A percentile compares a stretch with the other conserved stretches of the same genome.
Conservation (phyloP, 192 early-diverging fungal genomes). For the Chytriomyces sp. region DNA sequence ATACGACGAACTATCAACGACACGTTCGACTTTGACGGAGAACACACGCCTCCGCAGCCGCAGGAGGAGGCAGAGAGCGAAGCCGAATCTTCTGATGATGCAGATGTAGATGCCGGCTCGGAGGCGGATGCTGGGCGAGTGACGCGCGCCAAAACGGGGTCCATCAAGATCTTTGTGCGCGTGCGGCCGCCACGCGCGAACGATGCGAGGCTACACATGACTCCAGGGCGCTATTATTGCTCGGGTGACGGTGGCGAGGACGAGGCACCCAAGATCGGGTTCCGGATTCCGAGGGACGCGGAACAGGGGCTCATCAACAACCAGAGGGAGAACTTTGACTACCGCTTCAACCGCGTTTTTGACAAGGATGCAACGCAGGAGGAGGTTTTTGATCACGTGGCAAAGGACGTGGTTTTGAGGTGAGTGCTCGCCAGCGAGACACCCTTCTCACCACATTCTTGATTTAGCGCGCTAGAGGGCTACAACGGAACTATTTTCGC, state of each 20-base stretch:
- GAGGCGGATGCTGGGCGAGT: background rate
- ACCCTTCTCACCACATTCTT: slow-evolving; percentile 22
- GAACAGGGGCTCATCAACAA: slow-evolving; percentile 59
- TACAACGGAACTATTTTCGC: slow-evolving; percentile 49
- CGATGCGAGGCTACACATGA: slow-evolving; percentile 32
- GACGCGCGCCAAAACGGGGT: slow-evolving; percentile 19
- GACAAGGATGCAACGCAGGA: slow-evolving; percentile 56
- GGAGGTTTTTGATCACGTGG: slow-evolving; percentile 66
- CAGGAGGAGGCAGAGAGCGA: background rate
- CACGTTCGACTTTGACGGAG: background rate
- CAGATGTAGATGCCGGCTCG: background rate
- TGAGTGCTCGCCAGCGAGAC: slow-evolving; percentile 6
- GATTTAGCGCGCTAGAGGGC: slow-evolving; percentile 55
- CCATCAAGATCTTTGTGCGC: slow-evolving; percentile 58
- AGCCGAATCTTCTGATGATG: background rate
- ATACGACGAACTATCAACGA: background rate
- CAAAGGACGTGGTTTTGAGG: slow-evolving; percentile 60
- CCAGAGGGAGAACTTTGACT: slow-evolving; percentile 56
- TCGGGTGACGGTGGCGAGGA: background rate
- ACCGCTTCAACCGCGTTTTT: slow-evolving; percentile 60
- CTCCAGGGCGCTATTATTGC: slow-evolving; percentile 36
- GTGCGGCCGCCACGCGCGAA: slow-evolving; percentile 44
- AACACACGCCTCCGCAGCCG: background rate
- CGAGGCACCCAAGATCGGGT: slow-evolving; percentile 40
- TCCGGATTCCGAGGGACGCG: slow-evolving; percentile 55